These are phyloP conservation scores for Hymenoscyphus fraxineus DNA, from an alignment of 2,329 filamentous ascomycete genomes.

Conservation along the genomic window DNA sequence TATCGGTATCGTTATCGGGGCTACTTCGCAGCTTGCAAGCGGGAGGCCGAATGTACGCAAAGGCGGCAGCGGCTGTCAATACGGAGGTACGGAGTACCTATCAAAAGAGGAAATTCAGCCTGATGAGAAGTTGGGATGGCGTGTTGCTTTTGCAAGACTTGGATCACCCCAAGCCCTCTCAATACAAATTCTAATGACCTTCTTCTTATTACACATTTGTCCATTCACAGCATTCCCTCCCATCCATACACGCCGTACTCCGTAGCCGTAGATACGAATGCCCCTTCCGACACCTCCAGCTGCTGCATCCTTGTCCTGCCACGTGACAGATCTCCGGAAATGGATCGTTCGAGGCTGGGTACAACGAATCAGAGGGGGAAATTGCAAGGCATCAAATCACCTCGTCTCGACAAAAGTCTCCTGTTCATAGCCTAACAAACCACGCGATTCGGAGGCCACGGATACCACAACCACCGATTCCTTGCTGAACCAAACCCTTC, in stretches of 20 bases:
- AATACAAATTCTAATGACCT: background rate
- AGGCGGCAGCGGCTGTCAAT: background rate
- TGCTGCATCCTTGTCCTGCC: background rate
- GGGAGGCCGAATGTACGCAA: background rate
- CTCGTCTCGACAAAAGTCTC: conserved; percentile 12
- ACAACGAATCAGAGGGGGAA: conserved; percentile 2
- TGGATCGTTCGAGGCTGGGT: background rate
- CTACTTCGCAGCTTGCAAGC: background rate
- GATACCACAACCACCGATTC: background rate
- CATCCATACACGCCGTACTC: too few relatives aligned
- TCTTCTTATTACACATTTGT: background rate
- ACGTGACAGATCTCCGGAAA: background rate
- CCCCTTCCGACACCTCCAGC: background rate
- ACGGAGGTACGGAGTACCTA: background rate
- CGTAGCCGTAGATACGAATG: background rate
- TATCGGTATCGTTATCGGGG: background rate
- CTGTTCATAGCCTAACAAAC: conserved; percentile 9
- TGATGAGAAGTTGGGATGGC: background rate
- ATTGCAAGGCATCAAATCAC: background rate
- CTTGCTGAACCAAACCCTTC: background rate
- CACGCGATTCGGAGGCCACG: conserved; percentile 7
- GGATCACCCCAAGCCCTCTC: background rate
- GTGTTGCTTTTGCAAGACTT: background rate
- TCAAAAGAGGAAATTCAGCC: background rate
- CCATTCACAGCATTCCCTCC: background rate